These are phyloP conservation scores for Ceratobasidium sp. DNA, from an alignment of 1,284 basidiomycete genomes.

Conservation along the genomic window DNA sequence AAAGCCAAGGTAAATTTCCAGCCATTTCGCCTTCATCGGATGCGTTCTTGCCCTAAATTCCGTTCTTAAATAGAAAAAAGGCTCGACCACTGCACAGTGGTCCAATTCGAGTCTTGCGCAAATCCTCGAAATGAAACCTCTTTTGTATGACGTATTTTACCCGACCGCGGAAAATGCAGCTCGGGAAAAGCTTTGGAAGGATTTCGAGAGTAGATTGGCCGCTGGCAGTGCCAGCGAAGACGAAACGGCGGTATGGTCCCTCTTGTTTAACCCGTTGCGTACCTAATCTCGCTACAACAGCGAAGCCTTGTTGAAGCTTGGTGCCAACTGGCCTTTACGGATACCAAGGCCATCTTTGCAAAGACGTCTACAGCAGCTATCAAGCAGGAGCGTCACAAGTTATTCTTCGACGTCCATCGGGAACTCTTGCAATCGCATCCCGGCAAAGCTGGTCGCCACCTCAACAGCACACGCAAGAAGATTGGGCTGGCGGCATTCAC, in stretches of 20 bases:
- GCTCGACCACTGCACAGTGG: constrained; percentile 4
- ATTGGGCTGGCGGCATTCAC: neutral
- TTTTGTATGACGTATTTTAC: neutral
- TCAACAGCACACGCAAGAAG: constrained; percentile 5
- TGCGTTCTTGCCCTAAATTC: neutral
- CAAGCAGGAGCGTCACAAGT: neutral
- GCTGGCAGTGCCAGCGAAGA: neutral
- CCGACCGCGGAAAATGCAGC: neutral
- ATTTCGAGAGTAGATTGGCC: neutral
- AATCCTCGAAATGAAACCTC: constrained; percentile 6
- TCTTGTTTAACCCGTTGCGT: neutral
- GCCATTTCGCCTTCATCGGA: neutral
- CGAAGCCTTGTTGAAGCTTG: neutral
- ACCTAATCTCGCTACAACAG: neutral
- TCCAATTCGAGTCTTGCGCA: neutral
- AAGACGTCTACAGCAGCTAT: neutral
- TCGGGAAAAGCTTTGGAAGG: neutral
- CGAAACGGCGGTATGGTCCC: neutral
- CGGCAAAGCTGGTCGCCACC: neutral
- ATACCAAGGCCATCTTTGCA: neutral
- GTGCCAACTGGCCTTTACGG: neutral
- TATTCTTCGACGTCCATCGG: constrained; percentile 4
- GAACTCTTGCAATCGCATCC: neutral
- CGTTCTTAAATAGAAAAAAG: neutral
- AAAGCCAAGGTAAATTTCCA: neutral